phyloP scores from a whole-genome alignment of 2,329 filamentous ascomycete species.

The Cadophora malorum region DNA sequence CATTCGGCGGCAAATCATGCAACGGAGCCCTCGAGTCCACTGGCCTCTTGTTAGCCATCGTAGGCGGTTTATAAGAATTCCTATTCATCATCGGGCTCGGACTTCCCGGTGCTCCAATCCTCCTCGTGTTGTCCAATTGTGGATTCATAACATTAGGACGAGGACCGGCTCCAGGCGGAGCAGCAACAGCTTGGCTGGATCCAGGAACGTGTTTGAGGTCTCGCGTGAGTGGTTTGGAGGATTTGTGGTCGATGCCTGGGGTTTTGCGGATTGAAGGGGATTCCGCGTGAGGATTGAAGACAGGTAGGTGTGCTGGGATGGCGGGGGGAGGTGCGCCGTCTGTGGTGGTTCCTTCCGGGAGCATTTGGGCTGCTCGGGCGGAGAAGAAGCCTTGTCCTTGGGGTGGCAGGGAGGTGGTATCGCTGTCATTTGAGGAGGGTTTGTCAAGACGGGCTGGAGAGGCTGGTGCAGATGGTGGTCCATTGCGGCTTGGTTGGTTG shows the following conservation, averaged over 20 bases:
- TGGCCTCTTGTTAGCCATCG: conserved; percentile 51
- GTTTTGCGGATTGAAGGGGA: conserved; percentile 90
- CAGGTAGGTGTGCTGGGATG: conserved; percentile 54
- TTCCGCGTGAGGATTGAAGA: conserved; percentile 77
- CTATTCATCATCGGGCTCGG: conserved; percentile 62
- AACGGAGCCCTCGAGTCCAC: conserved; percentile 37
- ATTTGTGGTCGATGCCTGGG: conserved; percentile 81
- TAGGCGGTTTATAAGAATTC: conserved; percentile 63
- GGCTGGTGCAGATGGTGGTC: conserved; percentile 36
- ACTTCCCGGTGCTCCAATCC: conserved; percentile 64
- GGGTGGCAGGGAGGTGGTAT: conserved; percentile 35
- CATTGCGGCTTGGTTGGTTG: conserved; percentile 44
- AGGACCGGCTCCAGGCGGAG: conserved; percentile 21
- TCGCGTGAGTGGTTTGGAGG: conserved; percentile 72
- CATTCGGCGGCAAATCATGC: conserved; percentile 43
- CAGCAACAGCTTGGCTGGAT: conserved; percentile 39
- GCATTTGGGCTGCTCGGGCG: conserved; percentile 66
- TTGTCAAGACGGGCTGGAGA: conserved; percentile 37
- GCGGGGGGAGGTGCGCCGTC: conserved; percentile 45
- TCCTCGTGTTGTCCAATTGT: conserved; percentile 58
- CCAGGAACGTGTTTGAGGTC: conserved; percentile 58
- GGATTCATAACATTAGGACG: conserved; percentile 58
- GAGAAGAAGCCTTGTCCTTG: conserved; percentile 67
- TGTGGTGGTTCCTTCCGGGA: conserved; percentile 52
- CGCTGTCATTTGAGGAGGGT: conserved; percentile 27